Conservation (phyloP, 345 rosid genomes). For the Aquilaria sinensis region DNA sequence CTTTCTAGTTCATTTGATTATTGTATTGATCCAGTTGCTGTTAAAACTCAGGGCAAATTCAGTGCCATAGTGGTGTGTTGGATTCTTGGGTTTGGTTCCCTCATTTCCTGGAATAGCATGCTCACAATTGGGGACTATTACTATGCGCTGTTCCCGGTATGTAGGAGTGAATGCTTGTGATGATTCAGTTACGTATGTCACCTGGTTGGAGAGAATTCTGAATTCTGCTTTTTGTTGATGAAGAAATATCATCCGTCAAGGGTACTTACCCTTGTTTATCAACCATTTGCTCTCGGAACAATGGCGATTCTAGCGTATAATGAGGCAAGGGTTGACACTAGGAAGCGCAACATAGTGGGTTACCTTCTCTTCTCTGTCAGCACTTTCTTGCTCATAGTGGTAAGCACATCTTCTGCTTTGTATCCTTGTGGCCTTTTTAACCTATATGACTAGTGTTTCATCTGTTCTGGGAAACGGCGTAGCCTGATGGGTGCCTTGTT, state of each 20-base stretch:
- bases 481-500: too few species aligned
- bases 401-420: conserved; percentile 23
- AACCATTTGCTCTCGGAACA: conserved; percentile 57
- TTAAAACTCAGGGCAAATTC: neutral
- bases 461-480: too few species aligned
- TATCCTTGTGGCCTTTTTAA: too few species aligned
- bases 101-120: neutral
- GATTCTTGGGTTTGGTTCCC: conserved; percentile 6
- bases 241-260: conserved; percentile 81
- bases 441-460: too few species aligned
- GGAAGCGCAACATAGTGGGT: conserved; percentile 55
- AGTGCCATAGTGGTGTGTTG: neutral
- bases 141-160: neutral
- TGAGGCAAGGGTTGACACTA: conserved; percentile 57
- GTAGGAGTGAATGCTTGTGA: neutral
- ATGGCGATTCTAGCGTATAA: conserved; percentile 46
- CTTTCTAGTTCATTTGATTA: neutral
- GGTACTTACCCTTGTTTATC: conserved; percentile 65
- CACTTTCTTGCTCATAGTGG: conserved; percentile 55
- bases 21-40: neutral
- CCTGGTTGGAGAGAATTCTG: neutral
- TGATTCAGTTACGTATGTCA: too few species aligned
- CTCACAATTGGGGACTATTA: conserved; percentile 2
- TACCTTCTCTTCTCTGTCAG: conserved; percentile 44
- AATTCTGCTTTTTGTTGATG: conserved; percentile 9